Conservation (phyloP, 1,284 basidiomycete genomes). For the Thelephora terrestris region DNA sequence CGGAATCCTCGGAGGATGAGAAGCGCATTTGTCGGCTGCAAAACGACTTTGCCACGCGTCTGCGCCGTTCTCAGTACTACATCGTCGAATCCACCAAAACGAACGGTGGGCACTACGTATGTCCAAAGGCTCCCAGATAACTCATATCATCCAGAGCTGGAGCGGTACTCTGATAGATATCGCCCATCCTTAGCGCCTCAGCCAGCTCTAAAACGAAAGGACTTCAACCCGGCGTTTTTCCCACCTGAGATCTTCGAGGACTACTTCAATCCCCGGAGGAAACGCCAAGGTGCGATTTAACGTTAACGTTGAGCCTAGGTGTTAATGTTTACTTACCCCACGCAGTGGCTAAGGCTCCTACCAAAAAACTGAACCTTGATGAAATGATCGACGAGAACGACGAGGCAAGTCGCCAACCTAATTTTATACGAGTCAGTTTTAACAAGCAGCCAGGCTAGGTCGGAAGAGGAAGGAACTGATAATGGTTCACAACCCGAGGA, state of each 20-base stretch:
- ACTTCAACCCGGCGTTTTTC: constrained; percentile 66
- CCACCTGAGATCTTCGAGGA: constrained; percentile 64
- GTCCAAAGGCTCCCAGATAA: background rate
- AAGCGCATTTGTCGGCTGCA: constrained; percentile 55
- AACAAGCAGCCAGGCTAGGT: constrained; percentile 41
- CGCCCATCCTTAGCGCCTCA: constrained; percentile 47
- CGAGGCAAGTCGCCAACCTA: constrained; percentile 28
- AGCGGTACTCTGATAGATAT: constrained; percentile 75
- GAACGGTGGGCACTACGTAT: constrained; percentile 34
- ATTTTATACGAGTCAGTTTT: constrained; percentile 1
- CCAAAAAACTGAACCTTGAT: constrained; percentile 50
- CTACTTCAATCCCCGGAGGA: constrained; percentile 67
- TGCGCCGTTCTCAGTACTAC: constrained; percentile 62
- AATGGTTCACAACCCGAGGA: constrained; percentile 48
- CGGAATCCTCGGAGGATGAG: constrained; percentile 54
- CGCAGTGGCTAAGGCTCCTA: constrained; percentile 24
- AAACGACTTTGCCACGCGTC: constrained; percentile 49
- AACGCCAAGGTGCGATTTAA: constrained; percentile 30
- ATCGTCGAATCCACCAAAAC: constrained; percentile 61
- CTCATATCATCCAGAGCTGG: constrained; percentile 39
- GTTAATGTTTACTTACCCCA: background rate
- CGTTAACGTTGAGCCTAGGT: background rate
- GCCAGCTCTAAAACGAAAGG: constrained; percentile 55
- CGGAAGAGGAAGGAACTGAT: constrained; percentile 54
- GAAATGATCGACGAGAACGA: constrained; percentile 59